phyloP scores from a whole-genome alignment of 1,284 basidiomycete species.

The Ustilago sp. region DNA sequence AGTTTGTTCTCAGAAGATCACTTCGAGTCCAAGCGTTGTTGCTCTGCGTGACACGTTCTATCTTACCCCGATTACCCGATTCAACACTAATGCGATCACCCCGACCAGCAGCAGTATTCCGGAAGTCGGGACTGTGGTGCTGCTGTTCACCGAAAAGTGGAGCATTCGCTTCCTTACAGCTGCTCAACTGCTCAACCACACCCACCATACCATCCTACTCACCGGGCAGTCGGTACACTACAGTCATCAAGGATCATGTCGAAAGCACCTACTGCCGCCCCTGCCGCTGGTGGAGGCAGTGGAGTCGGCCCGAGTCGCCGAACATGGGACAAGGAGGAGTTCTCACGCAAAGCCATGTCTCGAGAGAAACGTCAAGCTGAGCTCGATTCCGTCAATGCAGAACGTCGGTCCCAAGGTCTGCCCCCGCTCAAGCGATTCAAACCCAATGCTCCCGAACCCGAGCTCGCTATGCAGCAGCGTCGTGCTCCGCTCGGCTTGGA shows the following conservation, averaged over 20 bases:
- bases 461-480: constrained; percentile 58
- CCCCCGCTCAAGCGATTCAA: constrained; percentile 52
- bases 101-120: neutral
- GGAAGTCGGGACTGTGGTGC: constrained; percentile 6
- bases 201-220: neutral
- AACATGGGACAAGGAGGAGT: constrained; percentile 64
- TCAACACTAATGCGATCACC: constrained; percentile 14
- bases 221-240: neutral
- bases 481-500: constrained; percentile 57
- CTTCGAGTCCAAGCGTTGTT: constrained; percentile 7
- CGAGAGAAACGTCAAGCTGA: constrained; percentile 61
- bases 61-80: constrained; percentile 16
- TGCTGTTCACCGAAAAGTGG: constrained; percentile 7
- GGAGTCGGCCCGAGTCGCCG: constrained; percentile 63
- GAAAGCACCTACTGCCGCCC: constrained; percentile 10
- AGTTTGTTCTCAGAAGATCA: constrained; percentile 12
- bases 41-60: constrained; percentile 14
- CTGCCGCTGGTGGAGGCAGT: constrained; percentile 6
- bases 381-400: constrained; percentile 56
- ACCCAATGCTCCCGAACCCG: constrained; percentile 60
- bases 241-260: constrained; percentile 19
- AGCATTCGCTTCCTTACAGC: neutral
- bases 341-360: constrained; percentile 55
- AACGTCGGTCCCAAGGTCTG: constrained; percentile 55
- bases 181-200: neutral